Conservation (phyloP, 352 stramenopile species). For the Globisporangium echinulatum region DNA sequence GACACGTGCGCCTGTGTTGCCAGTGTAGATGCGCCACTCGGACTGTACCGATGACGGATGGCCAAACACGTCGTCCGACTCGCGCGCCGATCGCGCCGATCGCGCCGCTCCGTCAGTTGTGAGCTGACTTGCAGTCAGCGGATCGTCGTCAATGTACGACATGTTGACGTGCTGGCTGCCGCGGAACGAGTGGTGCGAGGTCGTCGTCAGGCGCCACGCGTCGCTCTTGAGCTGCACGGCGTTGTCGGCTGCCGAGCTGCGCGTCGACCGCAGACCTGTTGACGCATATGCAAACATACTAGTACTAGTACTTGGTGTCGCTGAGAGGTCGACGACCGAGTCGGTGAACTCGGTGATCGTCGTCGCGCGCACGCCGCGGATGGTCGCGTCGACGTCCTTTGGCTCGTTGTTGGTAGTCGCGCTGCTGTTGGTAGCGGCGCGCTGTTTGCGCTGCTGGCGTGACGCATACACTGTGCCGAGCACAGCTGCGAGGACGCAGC, state of each 20-base stretch:
- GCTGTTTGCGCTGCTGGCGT: neutral
- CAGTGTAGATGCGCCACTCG: no score
- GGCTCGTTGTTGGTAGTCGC: neutral
- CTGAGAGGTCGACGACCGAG: slow-evolving; percentile 5
- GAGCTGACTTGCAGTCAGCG: slow-evolving; percentile 9
- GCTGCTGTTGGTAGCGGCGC: neutral
- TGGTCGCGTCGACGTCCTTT: slow-evolving; percentile 1
- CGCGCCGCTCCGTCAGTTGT: neutral
- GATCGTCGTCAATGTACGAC: slow-evolving; percentile 6
- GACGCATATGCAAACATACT: slow-evolving; percentile 2
- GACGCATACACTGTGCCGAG: slow-evolving; percentile 3
- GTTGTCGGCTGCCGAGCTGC: neutral
- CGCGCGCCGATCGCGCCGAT: neutral
- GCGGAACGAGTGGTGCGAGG: slow-evolving; percentile 9
- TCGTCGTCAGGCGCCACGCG: slow-evolving; percentile 4
- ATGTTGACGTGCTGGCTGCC: slow-evolving; percentile 11
- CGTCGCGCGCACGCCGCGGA: neutral
- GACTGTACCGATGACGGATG: no score
- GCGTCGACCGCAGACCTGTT: neutral
- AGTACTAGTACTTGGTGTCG: slow-evolving; percentile 7
- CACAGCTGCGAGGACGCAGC: slow-evolving; percentile 7
- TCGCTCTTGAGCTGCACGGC: slow-evolving; percentile 11
- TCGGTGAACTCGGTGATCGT: slow-evolving; percentile 5
- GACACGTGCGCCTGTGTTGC: no score
- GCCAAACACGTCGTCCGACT: slow-evolving; percentile 10